A percentile compares a stretch with the other conserved stretches of the same genome.
These are phyloP conservation scores for Ustilago sp. DNA, from an alignment of 1,284 basidiomycete species.

Conservation along the genomic window DNA sequence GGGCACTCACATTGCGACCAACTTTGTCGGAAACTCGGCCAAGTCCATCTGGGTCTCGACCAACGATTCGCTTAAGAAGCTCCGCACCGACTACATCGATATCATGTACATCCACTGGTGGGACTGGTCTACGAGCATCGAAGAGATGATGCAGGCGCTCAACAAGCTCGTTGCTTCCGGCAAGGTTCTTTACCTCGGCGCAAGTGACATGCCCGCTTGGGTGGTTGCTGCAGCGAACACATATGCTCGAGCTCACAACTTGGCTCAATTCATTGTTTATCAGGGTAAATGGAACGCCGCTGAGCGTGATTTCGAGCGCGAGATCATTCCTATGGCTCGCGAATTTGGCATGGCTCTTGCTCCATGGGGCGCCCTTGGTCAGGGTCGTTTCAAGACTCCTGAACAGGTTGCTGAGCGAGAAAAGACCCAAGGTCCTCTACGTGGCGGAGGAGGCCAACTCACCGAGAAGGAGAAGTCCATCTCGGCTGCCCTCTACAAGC, in stretches of 20 bases:
- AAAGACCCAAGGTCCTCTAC: slow-evolving; percentile 46
- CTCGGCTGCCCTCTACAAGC: slow-evolving; percentile 54
- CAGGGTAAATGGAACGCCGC: slow-evolving; percentile 75
- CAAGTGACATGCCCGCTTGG: slow-evolving; percentile 74
- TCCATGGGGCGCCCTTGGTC: slow-evolving; percentile 74
- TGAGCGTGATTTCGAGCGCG: slow-evolving; percentile 74
- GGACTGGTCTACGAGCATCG: slow-evolving; percentile 74
- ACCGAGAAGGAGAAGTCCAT: slow-evolving; percentile 52
- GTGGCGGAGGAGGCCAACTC: slow-evolving; percentile 43
- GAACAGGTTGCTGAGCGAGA: slow-evolving; percentile 49
- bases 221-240: slow-evolving; percentile 74
- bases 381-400: slow-evolving; percentile 71
- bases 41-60: slow-evolving; percentile 52
- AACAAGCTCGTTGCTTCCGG: slow-evolving; percentile 72
- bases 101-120: slow-evolving; percentile 74
- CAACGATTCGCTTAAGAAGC: slow-evolving; percentile 73
- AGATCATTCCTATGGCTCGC: slow-evolving; percentile 76
- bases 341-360: slow-evolving; percentile 72
- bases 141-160: slow-evolving; percentile 75
- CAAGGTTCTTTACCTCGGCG: slow-evolving; percentile 73
- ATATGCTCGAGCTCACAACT: slow-evolving; percentile 73
- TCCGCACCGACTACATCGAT: slow-evolving; percentile 74
- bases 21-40: slow-evolving; percentile 72
- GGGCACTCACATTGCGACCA: slow-evolving; percentile 57
- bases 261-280: slow-evolving; percentile 75